Percentiles rank a stretch among this genome's conserved stretches.
Evolutionary conservation across 2,329 filamentous ascomycete genomes (phyloP).

Genomic region (Talaromyces sp.): DNA sequence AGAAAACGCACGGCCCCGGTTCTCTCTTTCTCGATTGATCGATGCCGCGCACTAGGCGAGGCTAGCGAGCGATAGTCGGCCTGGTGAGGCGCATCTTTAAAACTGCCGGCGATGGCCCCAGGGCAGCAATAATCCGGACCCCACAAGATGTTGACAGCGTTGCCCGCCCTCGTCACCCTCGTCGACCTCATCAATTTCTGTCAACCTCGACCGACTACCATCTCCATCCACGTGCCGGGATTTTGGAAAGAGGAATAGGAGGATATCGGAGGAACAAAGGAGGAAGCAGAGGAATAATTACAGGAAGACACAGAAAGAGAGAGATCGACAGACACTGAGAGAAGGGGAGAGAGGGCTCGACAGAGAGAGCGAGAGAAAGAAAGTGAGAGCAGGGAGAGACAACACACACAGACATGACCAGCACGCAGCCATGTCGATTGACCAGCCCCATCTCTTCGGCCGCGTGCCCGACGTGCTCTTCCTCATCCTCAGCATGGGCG

Average conservation of each 20-base stretch:
- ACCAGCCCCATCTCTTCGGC: constrained; percentile 15
- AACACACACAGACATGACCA: constrained; percentile 2
- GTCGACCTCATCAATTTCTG: background rate
- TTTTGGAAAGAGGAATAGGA: background rate
- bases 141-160: background rate
- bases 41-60: background rate
- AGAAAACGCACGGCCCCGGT: background rate
- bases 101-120: background rate
- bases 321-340: too few species aligned
- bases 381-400: background rate
- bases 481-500: constrained; percentile 22
- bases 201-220: background rate
- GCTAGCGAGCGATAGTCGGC: background rate
- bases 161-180: background rate
- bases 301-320: background rate
- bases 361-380: background rate
- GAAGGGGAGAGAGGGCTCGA: background rate
- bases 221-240: background rate
- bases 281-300: too few species aligned
- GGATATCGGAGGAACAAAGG: background rate
- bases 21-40: background rate
- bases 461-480: constrained; percentile 23
- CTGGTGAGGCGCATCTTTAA: background rate
- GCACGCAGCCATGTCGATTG: constrained; percentile 6
- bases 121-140: background rate